Conservation (phyloP, 805 yeast genomes). For the Nematodospora valgi region DNA sequence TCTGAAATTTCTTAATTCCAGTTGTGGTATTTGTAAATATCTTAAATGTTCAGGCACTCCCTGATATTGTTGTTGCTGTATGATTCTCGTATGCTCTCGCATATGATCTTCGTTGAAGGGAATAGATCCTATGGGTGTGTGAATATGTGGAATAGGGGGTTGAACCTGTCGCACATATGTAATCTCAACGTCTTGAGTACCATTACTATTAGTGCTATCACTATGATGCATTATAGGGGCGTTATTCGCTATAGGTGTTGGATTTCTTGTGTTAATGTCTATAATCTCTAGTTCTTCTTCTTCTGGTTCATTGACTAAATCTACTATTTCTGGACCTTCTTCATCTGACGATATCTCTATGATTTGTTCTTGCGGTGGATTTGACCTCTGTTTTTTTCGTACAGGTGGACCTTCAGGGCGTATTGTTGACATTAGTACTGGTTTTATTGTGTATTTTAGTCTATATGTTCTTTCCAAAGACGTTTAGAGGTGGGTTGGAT, state of each 20-base stretch:
- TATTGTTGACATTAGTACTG: no score
- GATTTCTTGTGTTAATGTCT: conserved; percentile 5
- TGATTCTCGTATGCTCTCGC: not conserved
- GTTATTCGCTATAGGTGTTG: conserved; percentile 3
- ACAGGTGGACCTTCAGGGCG: no score
- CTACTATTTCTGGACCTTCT: conserved; percentile 7
- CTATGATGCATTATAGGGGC: no score
- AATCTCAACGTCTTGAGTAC: conserved; percentile 3
- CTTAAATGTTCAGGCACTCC: not conserved
- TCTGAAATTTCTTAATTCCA: not conserved
- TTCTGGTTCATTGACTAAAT: conserved; percentile 3
- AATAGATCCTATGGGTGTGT: conserved; percentile 3
- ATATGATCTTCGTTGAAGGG: not conserved
- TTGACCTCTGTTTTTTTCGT: no score
- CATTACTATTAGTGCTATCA: not conserved
- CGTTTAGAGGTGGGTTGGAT: no score
- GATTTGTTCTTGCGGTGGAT: conserved; percentile 3
- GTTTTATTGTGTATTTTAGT: no score
- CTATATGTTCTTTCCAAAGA: no score
- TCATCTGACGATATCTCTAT: conserved; percentile 10
- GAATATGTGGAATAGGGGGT: conserved; percentile 2
- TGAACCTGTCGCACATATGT: conserved; percentile 3
- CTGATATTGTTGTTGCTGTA: no score
- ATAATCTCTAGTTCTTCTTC: conserved; percentile 2
- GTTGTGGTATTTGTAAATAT: not conserved